Evolutionary conservation across 1,284 basidiomycete genomes (phyloP).

Genomic region (Apiotrichum domesticum): DNA sequence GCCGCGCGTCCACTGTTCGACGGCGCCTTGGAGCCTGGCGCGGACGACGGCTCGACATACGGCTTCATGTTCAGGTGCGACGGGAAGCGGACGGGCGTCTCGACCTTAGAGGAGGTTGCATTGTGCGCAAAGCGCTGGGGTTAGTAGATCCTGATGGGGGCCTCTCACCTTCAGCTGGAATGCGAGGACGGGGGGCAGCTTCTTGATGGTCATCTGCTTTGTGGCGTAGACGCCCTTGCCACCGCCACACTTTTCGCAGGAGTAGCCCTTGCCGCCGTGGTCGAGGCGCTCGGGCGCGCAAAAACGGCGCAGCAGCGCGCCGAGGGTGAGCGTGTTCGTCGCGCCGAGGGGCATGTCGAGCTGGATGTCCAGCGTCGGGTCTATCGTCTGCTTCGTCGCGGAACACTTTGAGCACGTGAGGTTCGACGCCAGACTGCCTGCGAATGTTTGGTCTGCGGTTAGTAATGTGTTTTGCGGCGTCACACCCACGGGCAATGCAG

Average conservation of each 20-base stretch:
- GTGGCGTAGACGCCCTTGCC: conserved; percentile 52
- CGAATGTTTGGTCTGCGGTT: conserved; percentile 66
- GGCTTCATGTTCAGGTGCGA: conserved; percentile 79
- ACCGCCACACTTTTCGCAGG: conserved; percentile 42
- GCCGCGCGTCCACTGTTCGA: conserved; percentile 5
- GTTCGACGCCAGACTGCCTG: conserved; percentile 79
- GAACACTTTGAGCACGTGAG: conserved; percentile 74
- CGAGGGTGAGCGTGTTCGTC: conserved; percentile 21
- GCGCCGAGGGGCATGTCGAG: conserved; percentile 58
- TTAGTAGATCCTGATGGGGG: neutral
- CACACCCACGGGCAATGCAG: conserved; percentile 65
- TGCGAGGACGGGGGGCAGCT: conserved; percentile 82
- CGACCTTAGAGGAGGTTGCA: conserved; percentile 73
- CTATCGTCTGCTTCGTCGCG: conserved; percentile 69
- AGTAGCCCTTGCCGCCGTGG: conserved; percentile 36
- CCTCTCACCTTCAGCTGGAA: conserved; percentile 84
- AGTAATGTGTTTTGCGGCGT: neutral
- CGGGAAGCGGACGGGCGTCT: conserved; percentile 75
- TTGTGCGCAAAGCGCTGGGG: conserved; percentile 85
- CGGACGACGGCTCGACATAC: conserved; percentile 54
- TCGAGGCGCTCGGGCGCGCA: conserved; percentile 40
- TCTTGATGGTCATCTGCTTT: conserved; percentile 76
- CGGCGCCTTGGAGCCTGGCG: conserved; percentile 7
- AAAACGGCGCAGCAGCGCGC: conserved; percentile 31
- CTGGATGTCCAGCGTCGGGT: conserved; percentile 88